Evolutionary conservation across 495 filamentous ascomycete genomes (phyloP).

Genomic region (Amorphotheca resinae): DNA sequence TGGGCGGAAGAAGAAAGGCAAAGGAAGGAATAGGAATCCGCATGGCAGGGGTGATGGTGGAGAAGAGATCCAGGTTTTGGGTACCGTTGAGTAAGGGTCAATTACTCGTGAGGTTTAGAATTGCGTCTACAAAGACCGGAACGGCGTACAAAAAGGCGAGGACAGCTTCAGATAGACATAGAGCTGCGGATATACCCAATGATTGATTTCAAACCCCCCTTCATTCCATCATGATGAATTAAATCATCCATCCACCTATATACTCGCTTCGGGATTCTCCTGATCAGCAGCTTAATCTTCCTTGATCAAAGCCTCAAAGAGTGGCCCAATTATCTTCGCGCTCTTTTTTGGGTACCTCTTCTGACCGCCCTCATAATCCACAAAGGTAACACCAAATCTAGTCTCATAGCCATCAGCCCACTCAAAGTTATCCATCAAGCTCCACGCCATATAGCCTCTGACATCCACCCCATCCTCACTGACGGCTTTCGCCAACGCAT

Average conservation of each 20-base stretch:
- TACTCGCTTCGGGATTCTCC: neutral
- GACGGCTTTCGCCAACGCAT: constrained; percentile 55
- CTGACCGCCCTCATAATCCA: constrained; percentile 63
- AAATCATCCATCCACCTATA: too few species aligned
- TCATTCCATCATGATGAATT: too few species aligned
- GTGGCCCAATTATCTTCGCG: constrained; percentile 47
- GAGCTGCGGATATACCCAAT: neutral
- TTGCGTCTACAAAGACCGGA: too few species aligned
- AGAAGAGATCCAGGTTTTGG: constrained; percentile 17
- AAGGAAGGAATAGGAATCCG: constrained; percentile 12
- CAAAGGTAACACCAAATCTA: constrained; percentile 67
- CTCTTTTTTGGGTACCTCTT: constrained; percentile 71
- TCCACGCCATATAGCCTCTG: constrained; percentile 67
- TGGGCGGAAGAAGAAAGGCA: constrained; percentile 1
- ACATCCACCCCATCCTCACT: constrained; percentile 58
- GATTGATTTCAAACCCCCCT: too few species aligned
- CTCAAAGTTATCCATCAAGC: constrained; percentile 62
- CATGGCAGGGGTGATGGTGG: constrained; percentile 11
- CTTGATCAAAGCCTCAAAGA: constrained; percentile 47
- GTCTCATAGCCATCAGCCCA: constrained; percentile 75
- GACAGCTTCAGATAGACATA: too few species aligned
- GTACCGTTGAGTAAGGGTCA: constrained; percentile 2
- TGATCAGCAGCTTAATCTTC: constrained; percentile 23
- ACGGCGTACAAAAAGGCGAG: too few species aligned
- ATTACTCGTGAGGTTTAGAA: too few species aligned